phyloP scores from a whole-genome alignment of 2,329 filamentous ascomycete genomes.

The Exophiala sp. region DNA sequence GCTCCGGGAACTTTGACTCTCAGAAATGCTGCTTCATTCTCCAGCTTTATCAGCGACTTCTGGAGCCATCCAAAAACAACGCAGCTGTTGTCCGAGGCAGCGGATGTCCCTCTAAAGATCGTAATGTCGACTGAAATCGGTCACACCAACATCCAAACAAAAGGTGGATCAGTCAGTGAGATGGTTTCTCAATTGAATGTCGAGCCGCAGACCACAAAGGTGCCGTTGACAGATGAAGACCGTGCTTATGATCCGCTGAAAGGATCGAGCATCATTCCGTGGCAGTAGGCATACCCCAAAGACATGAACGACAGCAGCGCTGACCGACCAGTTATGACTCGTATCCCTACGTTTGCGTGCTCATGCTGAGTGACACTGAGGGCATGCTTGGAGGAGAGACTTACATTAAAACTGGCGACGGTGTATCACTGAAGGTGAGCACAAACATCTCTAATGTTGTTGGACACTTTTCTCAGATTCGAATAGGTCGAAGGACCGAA shows the following conservation, averaged over 20 bases:
- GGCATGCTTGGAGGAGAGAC: constrained; percentile 54
- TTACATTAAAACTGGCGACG: constrained; percentile 29
- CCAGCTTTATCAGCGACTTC: not conserved
- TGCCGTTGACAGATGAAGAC: constrained; percentile 5
- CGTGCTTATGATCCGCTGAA: constrained; percentile 6
- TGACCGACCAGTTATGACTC: constrained; percentile 26
- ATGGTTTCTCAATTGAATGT: constrained; percentile 4
- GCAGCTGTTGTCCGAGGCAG: not conserved
- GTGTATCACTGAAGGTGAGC: constrained; percentile 1
- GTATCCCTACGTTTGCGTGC: constrained; percentile 23
- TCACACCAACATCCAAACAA: constrained; percentile 6
- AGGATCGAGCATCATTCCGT: constrained; percentile 4
- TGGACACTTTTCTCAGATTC: not conserved
- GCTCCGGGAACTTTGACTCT: not conserved
- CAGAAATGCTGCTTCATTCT: constrained; percentile 2
- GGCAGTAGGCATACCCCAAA: constrained; percentile 21
- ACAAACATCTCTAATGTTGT: not conserved
- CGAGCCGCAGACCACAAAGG: constrained; percentile 1
- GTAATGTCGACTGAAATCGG: constrained; percentile 4
- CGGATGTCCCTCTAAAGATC: not conserved
- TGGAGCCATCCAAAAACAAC: constrained; percentile 2
- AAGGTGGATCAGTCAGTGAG: not conserved
- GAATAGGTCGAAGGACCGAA: constrained; percentile 3
- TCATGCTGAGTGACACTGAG: constrained; percentile 38
- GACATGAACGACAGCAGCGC: not conserved